Percentiles rank a stretch among this genome's conserved stretches.
Conservation (phyloP, 2,329 filamentous ascomycete genomes). For the Phaeophleospora eucalypticola region DNA sequence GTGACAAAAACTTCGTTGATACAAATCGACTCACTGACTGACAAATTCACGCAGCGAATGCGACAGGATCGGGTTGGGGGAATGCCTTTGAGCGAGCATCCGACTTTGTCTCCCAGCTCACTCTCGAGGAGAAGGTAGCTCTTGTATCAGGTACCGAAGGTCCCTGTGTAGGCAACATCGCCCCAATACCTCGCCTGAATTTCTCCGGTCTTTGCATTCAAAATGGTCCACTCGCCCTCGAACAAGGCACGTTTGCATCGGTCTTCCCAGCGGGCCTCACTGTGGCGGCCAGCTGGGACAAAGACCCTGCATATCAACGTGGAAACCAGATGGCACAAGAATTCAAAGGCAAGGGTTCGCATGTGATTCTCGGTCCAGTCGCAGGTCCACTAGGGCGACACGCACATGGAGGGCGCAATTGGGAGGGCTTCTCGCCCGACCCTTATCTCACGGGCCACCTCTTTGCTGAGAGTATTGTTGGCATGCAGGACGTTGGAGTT, state of each 20-base stretch:
- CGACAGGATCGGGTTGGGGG: slow-evolving; percentile 30
- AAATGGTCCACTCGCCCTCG: slow-evolving; percentile 78
- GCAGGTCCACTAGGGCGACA: slow-evolving; percentile 79
- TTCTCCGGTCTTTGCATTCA: slow-evolving; percentile 81
- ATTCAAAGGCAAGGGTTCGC: slow-evolving; percentile 65
- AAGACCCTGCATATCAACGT: slow-evolving; percentile 72
- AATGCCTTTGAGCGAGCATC: slow-evolving; percentile 29
- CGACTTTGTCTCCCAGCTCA: slow-evolving; percentile 33
- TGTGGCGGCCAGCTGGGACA: slow-evolving; percentile 85
- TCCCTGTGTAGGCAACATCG: slow-evolving; percentile 40
- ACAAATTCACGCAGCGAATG: slow-evolving; percentile 19
- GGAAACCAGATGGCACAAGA: slow-evolving; percentile 72
- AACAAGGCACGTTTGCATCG: slow-evolving; percentile 76
- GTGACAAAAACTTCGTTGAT: no score
- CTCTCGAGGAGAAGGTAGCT: slow-evolving; percentile 31
- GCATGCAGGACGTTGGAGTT: slow-evolving; percentile 68
- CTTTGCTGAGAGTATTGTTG: slow-evolving; percentile 71
- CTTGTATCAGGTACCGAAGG: slow-evolving; percentile 28
- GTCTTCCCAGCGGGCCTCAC: slow-evolving; percentile 87
- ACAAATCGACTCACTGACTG: no score
- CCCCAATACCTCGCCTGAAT: slow-evolving; percentile 48
- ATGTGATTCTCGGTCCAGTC: slow-evolving; percentile 75
- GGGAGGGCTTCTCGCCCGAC: slow-evolving; percentile 86
- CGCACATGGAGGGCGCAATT: slow-evolving; percentile 81
- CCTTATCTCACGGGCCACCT: slow-evolving; percentile 80